Evolutionary conservation across 2,329 filamentous ascomycete genomes (phyloP), one percentile per base, ranked within the genome.

Genomic region (Hypomyces perniciosus): DNA sequence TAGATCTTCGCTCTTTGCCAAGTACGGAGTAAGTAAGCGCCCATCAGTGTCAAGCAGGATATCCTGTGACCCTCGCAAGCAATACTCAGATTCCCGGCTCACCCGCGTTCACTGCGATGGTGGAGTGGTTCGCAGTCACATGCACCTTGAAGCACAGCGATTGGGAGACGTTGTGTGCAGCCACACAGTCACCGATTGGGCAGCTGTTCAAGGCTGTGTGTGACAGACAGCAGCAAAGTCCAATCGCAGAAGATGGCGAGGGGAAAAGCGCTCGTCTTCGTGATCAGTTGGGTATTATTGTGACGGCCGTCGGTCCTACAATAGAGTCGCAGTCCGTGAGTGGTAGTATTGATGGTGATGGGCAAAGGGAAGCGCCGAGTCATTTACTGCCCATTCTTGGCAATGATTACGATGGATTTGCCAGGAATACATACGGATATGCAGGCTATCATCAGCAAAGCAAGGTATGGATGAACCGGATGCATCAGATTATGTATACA

Each of bases 321-420:
- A 20, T 20, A 44, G 50, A 30, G 50, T 48, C 42, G 45, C 50
- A 48, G 20, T 41, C 30, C 39, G 50, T 33, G 45, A 13, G 40
- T 52, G 45, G 50, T 52, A 45, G 40, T 44, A 34, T 44, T 41
- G 39, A 33, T 52, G 50, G 44, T 48, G 50, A 52, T 40, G 39
- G 43, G 31, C 34, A 38, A 40, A 44, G 40, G 45, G 50, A 52
- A 52, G 50, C 50, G 50, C 50, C 50, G 50, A 52, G 40, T 20
- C 20, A 20, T 20, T 20, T 20, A 20, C 20, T 20, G 20, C 20
- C 20, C 20, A 20, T 20, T 20, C 20, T 20, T n/a, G 35, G 20
- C 35, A 20, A 38, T 38, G 35, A 20, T 20, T 20, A 20, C 20
- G 35, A 38, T 38, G 35, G 35, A 38, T 38, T 38, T 20, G 3